Percentiles rank a stretch among this genome's conserved stretches.
phyloP scores from a whole-genome alignment of 345 rosid species.

The Streptanthus diversifolius region DNA sequence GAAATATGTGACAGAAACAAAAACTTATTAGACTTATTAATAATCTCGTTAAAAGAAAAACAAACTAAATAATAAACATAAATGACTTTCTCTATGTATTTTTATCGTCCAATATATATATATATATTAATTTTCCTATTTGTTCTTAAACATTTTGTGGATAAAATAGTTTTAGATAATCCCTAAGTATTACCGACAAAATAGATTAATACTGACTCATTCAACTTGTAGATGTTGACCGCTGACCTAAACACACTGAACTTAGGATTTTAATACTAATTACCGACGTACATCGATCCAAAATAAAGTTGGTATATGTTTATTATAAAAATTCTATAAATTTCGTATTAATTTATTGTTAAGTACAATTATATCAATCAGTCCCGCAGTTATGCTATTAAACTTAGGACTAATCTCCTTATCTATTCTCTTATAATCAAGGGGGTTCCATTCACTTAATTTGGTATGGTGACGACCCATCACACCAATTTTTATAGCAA shows the following conservation, averaged over 20 bases:
- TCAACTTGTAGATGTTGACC: constrained; percentile 13
- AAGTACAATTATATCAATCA: background rate
- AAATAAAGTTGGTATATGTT: constrained; percentile 12
- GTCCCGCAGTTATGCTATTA: background rate
- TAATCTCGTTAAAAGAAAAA: too few species aligned
- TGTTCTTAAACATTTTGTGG: background rate
- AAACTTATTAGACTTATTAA: background rate
- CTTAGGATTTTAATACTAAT: constrained; percentile 5
- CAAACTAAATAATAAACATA: background rate
- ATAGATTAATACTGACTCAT: background rate
- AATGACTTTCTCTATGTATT: too few species aligned
- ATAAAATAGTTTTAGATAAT: background rate
- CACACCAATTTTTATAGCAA: constrained; percentile 13
- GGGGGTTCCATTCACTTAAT: constrained; percentile 15
- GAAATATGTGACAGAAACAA: constrained; percentile 1
- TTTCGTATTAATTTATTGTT: background rate
- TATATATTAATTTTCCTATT: too few species aligned
- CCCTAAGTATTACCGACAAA: background rate
- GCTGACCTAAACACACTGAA: constrained; percentile 22
- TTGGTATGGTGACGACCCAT: constrained; percentile 17
- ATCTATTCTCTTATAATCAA: background rate
- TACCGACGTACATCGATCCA: constrained; percentile 17
- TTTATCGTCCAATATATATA: too few species aligned
- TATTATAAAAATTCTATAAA: constrained; percentile 1
- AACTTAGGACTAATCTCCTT: constrained; percentile 1